These are phyloP conservation scores for Teunomyces tritomae DNA, from an alignment of 805 yeast genomes.

Conservation along the genomic window DNA sequence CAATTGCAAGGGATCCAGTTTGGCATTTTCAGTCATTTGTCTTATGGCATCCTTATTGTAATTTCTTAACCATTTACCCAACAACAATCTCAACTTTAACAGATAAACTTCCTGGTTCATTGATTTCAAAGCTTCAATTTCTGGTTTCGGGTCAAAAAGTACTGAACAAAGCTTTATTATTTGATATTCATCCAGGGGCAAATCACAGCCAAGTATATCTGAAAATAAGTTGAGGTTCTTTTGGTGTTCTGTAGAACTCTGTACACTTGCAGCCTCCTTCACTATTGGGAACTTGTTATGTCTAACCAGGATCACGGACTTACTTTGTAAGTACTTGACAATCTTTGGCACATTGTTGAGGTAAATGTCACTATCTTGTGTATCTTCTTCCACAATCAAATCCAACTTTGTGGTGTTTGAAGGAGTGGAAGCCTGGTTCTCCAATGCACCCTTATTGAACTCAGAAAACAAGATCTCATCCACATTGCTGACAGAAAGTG, in stretches of 20 bases:
- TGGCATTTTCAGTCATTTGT: constrained; percentile 16
- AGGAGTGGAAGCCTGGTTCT: constrained; percentile 23
- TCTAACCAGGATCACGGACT: constrained; percentile 20
- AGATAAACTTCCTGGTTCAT: constrained; percentile 11
- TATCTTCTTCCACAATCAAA: constrained; percentile 3
- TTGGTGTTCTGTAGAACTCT: background rate
- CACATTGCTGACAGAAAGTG: constrained; percentile 32
- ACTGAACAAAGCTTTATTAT: constrained; percentile 60
- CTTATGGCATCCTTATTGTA: constrained; percentile 38
- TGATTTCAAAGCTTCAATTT: constrained; percentile 10
- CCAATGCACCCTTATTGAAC: constrained; percentile 27
- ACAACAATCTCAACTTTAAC: constrained; percentile 39
- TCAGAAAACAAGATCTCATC: constrained; percentile 50
- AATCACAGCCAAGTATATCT: constrained; percentile 13
- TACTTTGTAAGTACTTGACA: constrained; percentile 18
- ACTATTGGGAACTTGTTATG: constrained; percentile 28
- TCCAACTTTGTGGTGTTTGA: background rate
- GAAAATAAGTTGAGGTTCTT: constrained; percentile 12
- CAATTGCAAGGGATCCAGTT: constrained; percentile 45
- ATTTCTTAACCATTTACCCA: constrained; percentile 58
- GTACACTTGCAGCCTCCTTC: background rate
- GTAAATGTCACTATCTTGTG: constrained; percentile 8
- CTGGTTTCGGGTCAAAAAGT: constrained; percentile 42
- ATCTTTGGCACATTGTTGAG: constrained; percentile 13
- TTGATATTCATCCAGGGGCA: constrained; percentile 21